Base-by-base conservation (phyloP, 768 basidiomycete species). In the Russula ochroleuca region DNA sequence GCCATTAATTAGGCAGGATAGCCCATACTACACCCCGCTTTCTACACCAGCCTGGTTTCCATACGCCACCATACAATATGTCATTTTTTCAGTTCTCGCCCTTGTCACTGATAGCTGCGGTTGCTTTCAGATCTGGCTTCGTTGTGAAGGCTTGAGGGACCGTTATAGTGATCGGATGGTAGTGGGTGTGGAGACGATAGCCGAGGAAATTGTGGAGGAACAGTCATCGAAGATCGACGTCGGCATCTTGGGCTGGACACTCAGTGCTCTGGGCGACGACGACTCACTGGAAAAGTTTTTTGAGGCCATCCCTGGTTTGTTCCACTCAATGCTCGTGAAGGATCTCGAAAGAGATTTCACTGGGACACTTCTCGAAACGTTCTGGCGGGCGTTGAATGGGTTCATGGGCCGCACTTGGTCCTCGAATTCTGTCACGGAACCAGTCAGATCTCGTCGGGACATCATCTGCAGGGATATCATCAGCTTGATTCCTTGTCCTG, bases 401-500 rank as follows among this genome's bases (percentile, higher is more conserved):
- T 54, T 61, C 15, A 9, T 54, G 15, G 6, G 31, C 19, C 60
- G 52, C 10, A 61, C 43, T 14, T 48, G 45, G 33, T 54, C 43
- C 4, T 61, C 60, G 2, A 25, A 25, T 38, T 17, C 23, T 6
- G 9, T 48, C 10, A 6, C 11, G 11, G 43, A 38, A 15, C n/a
- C 19, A 0, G 59, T 33, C 1, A 59, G 13, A 35, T 2, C 2
- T 9, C 40, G n/a, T 19, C 19, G 17, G 15, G 14, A 6, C 17
- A 48, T 15, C 10, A 14, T 23, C 23, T 48, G 10, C 47, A 19
- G 7, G 23, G 25, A 23, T 48, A 21, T 10, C 19, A 11, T 13
- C 8, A 14, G 25, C 37, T 17, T 9, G 11, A 52, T 11, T 3
- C 1, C 3, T 11, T 41, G 9, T 38, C 37, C 37, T 14, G 8